A percentile compares a stretch with the other conserved stretches of the same genome.
Conservation (phyloP, 2,329 filamentous ascomycete genomes). For the Xylaria sp. region DNA sequence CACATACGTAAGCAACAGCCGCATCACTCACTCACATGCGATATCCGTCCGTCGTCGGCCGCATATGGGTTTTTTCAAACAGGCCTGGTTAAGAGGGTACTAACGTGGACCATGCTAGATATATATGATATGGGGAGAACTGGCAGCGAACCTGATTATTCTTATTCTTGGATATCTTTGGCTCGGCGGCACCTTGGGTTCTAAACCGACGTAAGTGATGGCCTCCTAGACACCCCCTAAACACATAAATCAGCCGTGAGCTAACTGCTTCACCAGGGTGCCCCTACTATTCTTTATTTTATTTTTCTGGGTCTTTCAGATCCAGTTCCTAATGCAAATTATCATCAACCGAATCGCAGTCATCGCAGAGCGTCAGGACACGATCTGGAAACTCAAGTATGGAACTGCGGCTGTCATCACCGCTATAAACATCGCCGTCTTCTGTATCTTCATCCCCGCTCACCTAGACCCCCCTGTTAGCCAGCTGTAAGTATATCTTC, state of each 20-base stretch:
- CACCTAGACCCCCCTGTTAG: slow-evolving; percentile 44
- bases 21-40: background rate
- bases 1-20: slow-evolving; percentile 10
- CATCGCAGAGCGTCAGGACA: slow-evolving; percentile 47
- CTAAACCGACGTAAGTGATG: slow-evolving; percentile 7
- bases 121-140: slow-evolving; percentile 51
- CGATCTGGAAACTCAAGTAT: slow-evolving; percentile 49
- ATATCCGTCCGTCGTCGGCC: no score
- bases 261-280: slow-evolving; percentile 33
- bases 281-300: slow-evolving; percentile 42
- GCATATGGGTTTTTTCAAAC: no score
- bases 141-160: slow-evolving; percentile 43
- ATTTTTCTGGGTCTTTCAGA: slow-evolving; percentile 48
- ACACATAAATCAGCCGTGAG: slow-evolving; percentile 8
- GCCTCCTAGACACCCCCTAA: slow-evolving; percentile 24
- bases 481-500: slow-evolving; percentile 33
- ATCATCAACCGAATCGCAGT: slow-evolving; percentile 58
- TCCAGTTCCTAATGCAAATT: slow-evolving; percentile 57
- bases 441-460: slow-evolving; percentile 58
- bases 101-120: slow-evolving; percentile 3
- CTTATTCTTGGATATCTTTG: slow-evolving; percentile 45
- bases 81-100: background rate
- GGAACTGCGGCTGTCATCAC: slow-evolving; percentile 49
- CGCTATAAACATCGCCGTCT: slow-evolving; percentile 55
- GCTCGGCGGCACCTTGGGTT: slow-evolving; percentile 39